These are phyloP conservation scores for Heterobasidion parviporum DNA, from an alignment of 1,284 basidiomycete genomes.

Conservation along the genomic window DNA sequence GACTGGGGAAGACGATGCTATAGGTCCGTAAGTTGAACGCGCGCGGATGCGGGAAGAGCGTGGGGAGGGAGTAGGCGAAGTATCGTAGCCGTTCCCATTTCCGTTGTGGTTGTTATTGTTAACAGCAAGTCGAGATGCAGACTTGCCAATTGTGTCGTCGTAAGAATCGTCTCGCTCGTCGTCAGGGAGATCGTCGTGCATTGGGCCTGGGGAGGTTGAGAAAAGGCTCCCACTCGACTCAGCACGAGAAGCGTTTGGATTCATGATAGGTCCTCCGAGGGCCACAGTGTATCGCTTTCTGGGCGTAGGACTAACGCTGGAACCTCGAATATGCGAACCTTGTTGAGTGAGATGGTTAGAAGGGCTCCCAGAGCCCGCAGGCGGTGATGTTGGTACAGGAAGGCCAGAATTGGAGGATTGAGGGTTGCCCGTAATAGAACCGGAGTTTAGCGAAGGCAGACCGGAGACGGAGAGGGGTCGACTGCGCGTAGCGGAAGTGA, in stretches of 20 bases:
- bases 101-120: background rate
- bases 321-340: slow-evolving; percentile 24
- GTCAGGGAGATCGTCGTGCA: slow-evolving; percentile 23
- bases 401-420: slow-evolving; percentile 23
- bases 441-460: slow-evolving; percentile 6
- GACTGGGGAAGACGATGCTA: slow-evolving; percentile 17
- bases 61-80: background rate
- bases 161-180: slow-evolving; percentile 25
- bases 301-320: slow-evolving; percentile 63
- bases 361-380: slow-evolving; percentile 15
- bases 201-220: slow-evolving; percentile 29
- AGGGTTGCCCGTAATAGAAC: slow-evolving; percentile 10
- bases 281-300: slow-evolving; percentile 78
- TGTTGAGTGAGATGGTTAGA: background rate
- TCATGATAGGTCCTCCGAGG: slow-evolving; percentile 58
- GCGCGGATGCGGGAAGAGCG: background rate
- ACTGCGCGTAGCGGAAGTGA: slow-evolving; percentile 20
- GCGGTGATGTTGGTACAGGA: slow-evolving; percentile 15
- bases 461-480: slow-evolving; percentile 17
- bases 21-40: slow-evolving; percentile 8
- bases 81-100: background rate
- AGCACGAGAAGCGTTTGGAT: slow-evolving; percentile 17
- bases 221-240: slow-evolving; percentile 32
- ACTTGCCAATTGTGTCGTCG: slow-evolving; percentile 60
- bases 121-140: slow-evolving; percentile 26